These are phyloP conservation scores for Hemisphaericaspora nanyangensis DNA, from an alignment of 805 yeast genomes.

Conservation along the genomic window DNA sequence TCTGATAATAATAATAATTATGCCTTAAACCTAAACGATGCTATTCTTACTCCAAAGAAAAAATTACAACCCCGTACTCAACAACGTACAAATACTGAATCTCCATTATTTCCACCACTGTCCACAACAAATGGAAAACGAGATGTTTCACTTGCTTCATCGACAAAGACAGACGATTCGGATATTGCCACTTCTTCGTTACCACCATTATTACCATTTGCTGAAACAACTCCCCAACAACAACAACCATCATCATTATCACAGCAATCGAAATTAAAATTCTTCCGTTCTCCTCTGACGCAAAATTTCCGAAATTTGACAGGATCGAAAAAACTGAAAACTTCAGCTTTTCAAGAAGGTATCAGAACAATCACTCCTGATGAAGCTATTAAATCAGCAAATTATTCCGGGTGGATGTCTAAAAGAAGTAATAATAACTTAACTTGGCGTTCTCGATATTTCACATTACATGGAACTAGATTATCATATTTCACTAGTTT, in stretches of 20 bases:
- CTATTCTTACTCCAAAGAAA: conserved; percentile 34
- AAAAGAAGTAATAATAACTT: conserved; percentile 78
- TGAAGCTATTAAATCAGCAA: conserved; percentile 73
- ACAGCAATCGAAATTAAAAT: conserved; percentile 40
- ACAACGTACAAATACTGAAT: background rate
- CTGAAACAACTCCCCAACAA: no score
- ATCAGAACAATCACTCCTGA: conserved; percentile 70
- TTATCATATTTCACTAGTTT: conserved; percentile 79
- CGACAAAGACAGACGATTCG: conserved; percentile 28
- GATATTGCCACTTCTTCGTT: conserved; percentile 4
- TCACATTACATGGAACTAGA: conserved; percentile 88
- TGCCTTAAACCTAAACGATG: conserved; percentile 28
- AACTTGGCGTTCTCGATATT: conserved; percentile 85
- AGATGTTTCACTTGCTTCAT: conserved; percentile 10
- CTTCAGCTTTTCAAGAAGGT: conserved; percentile 86
- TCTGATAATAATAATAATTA: background rate
- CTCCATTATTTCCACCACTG: no score
- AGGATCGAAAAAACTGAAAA: conserved; percentile 55
- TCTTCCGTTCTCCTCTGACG: conserved; percentile 51
- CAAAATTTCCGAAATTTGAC: conserved; percentile 45
- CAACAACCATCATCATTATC: conserved; percentile 4
- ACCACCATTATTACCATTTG: background rate
- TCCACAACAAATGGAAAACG: conserved; percentile 12
- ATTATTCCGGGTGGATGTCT: conserved; percentile 91
- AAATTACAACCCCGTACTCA: conserved; percentile 2